phyloP scores from a whole-genome alignment of 139 green algal genomes.

The Coelastrella sp. region DNA sequence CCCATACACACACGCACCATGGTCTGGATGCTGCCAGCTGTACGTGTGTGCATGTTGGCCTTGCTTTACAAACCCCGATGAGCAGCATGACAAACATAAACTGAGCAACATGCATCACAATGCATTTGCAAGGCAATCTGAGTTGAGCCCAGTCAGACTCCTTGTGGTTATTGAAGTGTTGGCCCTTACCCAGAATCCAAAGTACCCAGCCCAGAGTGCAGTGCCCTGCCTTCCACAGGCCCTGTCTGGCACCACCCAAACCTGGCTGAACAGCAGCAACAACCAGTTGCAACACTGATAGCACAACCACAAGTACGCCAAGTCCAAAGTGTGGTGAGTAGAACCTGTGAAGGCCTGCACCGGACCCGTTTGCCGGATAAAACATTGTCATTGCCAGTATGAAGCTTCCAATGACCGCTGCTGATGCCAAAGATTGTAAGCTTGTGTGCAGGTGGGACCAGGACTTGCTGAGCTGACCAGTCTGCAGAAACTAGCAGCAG shows the following conservation, averaged over 20 bases:
- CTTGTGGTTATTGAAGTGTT: background rate
- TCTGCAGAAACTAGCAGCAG: background rate
- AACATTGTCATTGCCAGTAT: slow-evolving; percentile 7
- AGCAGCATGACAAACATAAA: background rate
- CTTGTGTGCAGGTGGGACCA: slow-evolving; percentile 10
- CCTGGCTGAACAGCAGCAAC: background rate
- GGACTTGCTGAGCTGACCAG: background rate
- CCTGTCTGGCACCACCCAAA: background rate
- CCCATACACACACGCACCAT: too few relatives aligned
- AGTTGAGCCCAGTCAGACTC: background rate
- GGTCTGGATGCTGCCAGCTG: too few relatives aligned
- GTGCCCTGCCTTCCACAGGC: background rate
- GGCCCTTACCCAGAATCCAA: background rate
- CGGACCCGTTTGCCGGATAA: background rate
- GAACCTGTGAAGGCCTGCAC: background rate
- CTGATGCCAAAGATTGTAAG: background rate
- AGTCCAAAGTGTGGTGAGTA: slow-evolving; percentile 16
- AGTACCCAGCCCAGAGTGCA: background rate
- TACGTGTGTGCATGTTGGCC: too few relatives aligned
- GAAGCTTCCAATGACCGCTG: background rate
- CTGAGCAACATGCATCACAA: background rate
- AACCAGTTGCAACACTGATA: background rate
- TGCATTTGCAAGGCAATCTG: background rate
- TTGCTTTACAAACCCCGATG: too few relatives aligned
- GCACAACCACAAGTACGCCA: background rate